Evolutionary conservation across 2,329 filamentous ascomycete genomes (phyloP).

Genomic region (Penicillium hesseltinei): DNA sequence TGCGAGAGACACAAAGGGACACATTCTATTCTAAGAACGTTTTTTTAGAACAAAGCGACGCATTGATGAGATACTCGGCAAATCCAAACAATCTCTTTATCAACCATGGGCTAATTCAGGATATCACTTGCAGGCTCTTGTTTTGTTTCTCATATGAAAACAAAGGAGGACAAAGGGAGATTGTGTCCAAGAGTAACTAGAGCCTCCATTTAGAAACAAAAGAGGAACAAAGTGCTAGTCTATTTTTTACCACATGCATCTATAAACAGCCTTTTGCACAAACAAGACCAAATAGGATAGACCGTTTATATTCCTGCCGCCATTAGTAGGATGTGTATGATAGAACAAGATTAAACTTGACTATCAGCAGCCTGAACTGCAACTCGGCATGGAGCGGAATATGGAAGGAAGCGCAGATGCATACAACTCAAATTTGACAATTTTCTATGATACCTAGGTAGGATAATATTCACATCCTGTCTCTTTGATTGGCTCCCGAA

Average conservation of each 20-base stretch:
- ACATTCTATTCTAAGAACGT: not conserved
- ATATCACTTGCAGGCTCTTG: not conserved
- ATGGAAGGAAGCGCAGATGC: not conserved
- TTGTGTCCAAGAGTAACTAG: not conserved
- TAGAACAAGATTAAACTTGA: not conserved
- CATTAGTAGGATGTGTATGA: not conserved
- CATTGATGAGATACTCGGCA: not conserved
- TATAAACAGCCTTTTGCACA: not conserved
- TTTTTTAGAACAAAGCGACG: not conserved
- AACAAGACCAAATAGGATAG: not conserved
- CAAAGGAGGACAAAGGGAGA: not conserved
- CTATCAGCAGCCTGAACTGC: not conserved
- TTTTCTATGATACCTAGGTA: not conserved
- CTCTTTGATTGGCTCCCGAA: not conserved
- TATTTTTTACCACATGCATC: not conserved
- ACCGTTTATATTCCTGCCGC: not conserved
- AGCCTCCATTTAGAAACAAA: not conserved
- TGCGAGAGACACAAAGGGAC: not conserved
- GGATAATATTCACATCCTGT: not conserved
- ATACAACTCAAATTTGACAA: not conserved
- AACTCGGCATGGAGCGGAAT: not conserved
- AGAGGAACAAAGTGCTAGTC: not conserved
- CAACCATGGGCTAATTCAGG: not conserved
- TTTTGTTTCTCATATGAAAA: not conserved
- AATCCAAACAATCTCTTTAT: not conserved